Conservation (phyloP, 2,329 filamentous ascomycete species). For the Curvularia sp. region DNA sequence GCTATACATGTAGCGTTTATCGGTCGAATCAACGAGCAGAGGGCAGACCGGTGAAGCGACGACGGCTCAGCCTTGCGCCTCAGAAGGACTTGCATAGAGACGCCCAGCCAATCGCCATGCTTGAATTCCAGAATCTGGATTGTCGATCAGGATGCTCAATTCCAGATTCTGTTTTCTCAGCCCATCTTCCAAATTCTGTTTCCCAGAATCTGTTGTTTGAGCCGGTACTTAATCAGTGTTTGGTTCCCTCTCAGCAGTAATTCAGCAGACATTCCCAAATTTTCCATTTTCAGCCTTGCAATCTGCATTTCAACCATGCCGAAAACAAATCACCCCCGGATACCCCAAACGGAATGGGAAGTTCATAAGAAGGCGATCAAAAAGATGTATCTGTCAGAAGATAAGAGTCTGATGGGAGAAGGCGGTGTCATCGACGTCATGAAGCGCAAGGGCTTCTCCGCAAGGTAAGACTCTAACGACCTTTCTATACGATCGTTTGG, state of each 20-base stretch:
- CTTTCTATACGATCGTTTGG: not conserved
- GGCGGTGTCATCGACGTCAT: not conserved
- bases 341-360: not conserved
- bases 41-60: conserved; percentile 1
- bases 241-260: not conserved
- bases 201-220: not conserved
- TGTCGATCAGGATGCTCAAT: not conserved
- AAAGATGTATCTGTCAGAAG: not conserved
- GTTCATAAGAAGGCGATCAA: not conserved
- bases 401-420: not conserved
- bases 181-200: not conserved
- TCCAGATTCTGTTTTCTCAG: not conserved
- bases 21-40: not conserved
- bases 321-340: not conserved
- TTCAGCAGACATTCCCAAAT: not conserved
- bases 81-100: not conserved
- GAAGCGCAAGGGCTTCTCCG: not conserved
- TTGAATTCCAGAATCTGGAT: conserved; percentile 1
- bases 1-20: not conserved
- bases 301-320: not conserved
- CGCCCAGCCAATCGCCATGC: not conserved
- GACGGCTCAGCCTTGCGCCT: conserved; percentile 3
- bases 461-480: not conserved
- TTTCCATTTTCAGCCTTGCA: not conserved
- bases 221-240: no score